Percentiles rank a stretch among this genome's conserved stretches.
Conservation (phyloP, 2,329 filamentous ascomycete species). For the Colletotrichum falcatum region DNA sequence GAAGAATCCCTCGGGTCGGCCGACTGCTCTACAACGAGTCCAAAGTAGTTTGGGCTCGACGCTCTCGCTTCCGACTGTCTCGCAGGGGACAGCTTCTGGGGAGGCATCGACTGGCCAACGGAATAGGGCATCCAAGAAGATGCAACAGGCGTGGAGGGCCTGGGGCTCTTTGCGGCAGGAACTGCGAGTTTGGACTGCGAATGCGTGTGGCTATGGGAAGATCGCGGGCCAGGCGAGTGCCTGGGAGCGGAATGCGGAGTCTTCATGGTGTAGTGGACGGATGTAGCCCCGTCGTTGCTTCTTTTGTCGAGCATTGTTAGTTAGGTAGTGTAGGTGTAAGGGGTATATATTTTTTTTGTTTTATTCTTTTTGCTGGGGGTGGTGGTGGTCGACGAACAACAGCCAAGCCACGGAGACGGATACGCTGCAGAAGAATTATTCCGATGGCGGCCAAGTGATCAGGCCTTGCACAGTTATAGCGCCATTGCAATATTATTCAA, state of each 20-base stretch:
- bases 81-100: slow-evolving; percentile 59
- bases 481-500: slow-evolving; percentile 29
- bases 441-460: slow-evolving; percentile 40
- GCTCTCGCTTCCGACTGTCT: slow-evolving; percentile 55
- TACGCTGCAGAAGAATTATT: slow-evolving; percentile 32
- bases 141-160: slow-evolving; percentile 62
- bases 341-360: neutral
- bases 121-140: slow-evolving; percentile 66
- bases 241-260: slow-evolving; percentile 51
- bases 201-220: slow-evolving; percentile 51
- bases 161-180: slow-evolving; percentile 48
- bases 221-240: slow-evolving; percentile 51
- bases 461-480: slow-evolving; percentile 36
- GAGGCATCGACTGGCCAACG: slow-evolving; percentile 66
- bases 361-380: neutral
- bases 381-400: neutral
- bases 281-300: slow-evolving; percentile 49
- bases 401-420: slow-evolving; percentile 16
- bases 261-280: slow-evolving; percentile 61
- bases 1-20: slow-evolving; percentile 73
- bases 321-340: slow-evolving; percentile 38
- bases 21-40: slow-evolving; percentile 73
- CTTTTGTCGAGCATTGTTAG: slow-evolving; percentile 50
- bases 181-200: slow-evolving; percentile 56
- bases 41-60: slow-evolving; percentile 89